phyloP scores from a whole-genome alignment of 345 rosid genomes.

The Noccaea bulbosa region DNA sequence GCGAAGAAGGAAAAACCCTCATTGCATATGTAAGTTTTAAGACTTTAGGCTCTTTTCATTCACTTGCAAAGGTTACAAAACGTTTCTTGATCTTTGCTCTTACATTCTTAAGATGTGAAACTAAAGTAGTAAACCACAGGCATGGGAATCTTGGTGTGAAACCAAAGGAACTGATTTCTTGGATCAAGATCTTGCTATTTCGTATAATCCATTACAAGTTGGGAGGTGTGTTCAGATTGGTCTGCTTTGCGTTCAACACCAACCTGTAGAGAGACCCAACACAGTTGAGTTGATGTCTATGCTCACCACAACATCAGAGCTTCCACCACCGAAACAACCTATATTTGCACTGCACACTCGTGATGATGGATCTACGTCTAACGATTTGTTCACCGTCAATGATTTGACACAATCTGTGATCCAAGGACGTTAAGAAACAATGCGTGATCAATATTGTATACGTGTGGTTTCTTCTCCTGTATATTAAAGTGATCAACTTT shows the following conservation, averaged over 20 bases:
- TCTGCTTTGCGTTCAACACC: slow-evolving; percentile 27
- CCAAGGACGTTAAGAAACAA: slow-evolving; percentile 9
- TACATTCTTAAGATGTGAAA: background rate
- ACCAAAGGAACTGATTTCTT: slow-evolving; percentile 12
- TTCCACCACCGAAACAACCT: slow-evolving; percentile 26
- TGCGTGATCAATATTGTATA: too few relatives aligned
- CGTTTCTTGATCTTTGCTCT: background rate
- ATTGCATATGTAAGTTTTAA: slow-evolving; percentile 30
- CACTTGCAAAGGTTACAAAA: too few relatives aligned
- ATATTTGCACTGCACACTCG: background rate
- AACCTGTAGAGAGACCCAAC: slow-evolving; percentile 21
- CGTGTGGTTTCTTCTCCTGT: too few relatives aligned
- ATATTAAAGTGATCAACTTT: too few relatives aligned
- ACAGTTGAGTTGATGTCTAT: slow-evolving; percentile 9
- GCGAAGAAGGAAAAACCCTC: slow-evolving; percentile 9
- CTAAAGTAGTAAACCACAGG: background rate
- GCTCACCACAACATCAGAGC: slow-evolving; percentile 30
- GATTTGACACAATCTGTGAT: slow-evolving; percentile 13
- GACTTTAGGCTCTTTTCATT: too few relatives aligned
- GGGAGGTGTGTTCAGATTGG: slow-evolving; percentile 28
- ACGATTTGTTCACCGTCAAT: background rate
- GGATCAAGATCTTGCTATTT: slow-evolving; percentile 7
- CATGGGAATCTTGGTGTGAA: slow-evolving; percentile 25
- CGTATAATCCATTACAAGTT: background rate
- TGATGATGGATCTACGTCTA: background rate